Conservation (phyloP, 176 grass and related monocot genomes). For the Bothriochloa decipiens region DNA sequence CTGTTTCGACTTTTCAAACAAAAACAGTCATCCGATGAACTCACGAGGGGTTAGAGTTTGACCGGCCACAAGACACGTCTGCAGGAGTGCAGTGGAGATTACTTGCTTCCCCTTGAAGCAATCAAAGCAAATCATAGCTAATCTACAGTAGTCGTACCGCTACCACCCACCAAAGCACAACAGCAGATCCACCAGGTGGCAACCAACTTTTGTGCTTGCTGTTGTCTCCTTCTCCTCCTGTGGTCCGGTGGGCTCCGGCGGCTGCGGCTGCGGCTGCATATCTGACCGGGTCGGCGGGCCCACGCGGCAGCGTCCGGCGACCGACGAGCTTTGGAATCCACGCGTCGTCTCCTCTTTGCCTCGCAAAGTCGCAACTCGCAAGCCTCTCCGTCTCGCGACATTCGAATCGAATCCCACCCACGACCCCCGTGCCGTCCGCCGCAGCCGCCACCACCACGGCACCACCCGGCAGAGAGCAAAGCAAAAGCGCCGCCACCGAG, state of each 20-base stretch:
- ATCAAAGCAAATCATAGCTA: not conserved
- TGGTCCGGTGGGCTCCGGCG: no score
- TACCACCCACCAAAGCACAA: no score
- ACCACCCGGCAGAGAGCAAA: not conserved
- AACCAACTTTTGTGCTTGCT: not conserved
- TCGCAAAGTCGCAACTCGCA: no score
- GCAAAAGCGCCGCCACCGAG: not conserved
- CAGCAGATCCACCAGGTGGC: no score
- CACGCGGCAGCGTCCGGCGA: not conserved
- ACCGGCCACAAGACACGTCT: not conserved
- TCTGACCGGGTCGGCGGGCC: not conserved
- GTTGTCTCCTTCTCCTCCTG: not conserved
- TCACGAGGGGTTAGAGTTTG: not conserved
- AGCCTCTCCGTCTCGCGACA: not conserved
- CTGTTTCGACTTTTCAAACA: not conserved
- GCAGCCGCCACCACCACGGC: not conserved
- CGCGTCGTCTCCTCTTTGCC: slow-evolving; percentile 2
- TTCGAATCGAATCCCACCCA: not conserved
- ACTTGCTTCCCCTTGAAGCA: slow-evolving; percentile 8
- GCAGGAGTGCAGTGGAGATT: not conserved
- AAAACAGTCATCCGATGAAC: no score
- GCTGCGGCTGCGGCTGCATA: no score
- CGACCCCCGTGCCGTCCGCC: not conserved
- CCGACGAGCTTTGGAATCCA: not conserved
- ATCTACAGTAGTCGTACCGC: no score